Evolutionary conservation across 2,329 filamentous ascomycete species (phyloP).

Genomic region (Aspergillus vadensis): DNA sequence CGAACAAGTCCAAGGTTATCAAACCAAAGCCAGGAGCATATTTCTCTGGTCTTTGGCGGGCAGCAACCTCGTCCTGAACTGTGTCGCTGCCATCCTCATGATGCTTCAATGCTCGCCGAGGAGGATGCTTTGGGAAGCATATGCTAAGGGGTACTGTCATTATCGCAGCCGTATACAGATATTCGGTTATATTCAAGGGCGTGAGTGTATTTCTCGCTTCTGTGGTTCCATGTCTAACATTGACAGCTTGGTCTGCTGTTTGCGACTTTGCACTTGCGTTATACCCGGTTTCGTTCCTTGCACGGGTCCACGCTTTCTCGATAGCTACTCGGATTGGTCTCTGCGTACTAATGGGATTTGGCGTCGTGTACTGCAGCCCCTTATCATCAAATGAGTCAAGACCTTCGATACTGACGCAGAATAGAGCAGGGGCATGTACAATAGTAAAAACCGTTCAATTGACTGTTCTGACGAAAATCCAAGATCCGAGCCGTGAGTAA

Average conservation of each 20-base stretch:
- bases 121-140: slow-evolving; percentile 20
- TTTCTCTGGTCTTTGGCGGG: slow-evolving; percentile 1
- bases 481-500: slow-evolving; percentile 21
- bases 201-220: slow-evolving; percentile 15
- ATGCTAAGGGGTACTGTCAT: slow-evolving; percentile 15
- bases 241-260: slow-evolving; percentile 20
- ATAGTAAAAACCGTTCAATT: slow-evolving; percentile 21
- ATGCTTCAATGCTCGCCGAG: neutral
- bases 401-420: neutral
- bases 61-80: slow-evolving; percentile 3
- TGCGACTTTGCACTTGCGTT: slow-evolving; percentile 28
- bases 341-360: slow-evolving; percentile 31
- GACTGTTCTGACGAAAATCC: slow-evolving; percentile 9
- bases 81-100: neutral
- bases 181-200: slow-evolving; percentile 24
- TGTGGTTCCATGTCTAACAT: neutral
- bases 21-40: slow-evolving; percentile 6
- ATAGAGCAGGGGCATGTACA: slow-evolving; percentile 22
- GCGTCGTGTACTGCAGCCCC: slow-evolving; percentile 17
- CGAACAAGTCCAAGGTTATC: slow-evolving; percentile 25
- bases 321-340: slow-evolving; percentile 27
- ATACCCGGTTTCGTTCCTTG: slow-evolving; percentile 29
- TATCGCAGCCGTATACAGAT: slow-evolving; percentile 17
- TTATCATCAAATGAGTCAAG: too few species aligned
- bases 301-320: slow-evolving; percentile 24